Conservation (phyloP, 441 rosid species). For the Jatropha multifida region DNA sequence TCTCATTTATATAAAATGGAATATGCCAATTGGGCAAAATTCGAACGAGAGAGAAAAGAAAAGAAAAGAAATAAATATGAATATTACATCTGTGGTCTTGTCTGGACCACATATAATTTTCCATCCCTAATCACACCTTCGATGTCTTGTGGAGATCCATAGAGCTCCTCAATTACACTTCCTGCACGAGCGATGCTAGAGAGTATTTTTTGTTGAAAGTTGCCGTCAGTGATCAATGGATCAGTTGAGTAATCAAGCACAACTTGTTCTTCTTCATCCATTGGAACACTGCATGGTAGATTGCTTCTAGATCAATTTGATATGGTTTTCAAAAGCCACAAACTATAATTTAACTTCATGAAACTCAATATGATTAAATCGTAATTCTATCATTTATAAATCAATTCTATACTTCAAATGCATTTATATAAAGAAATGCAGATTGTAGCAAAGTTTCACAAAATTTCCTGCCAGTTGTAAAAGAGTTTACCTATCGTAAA, state of each 20-base stretch:
- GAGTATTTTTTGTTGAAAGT: conserved; percentile 64
- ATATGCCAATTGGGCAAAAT: conserved; percentile 13
- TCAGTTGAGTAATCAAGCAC: conserved; percentile 82
- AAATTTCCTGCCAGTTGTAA: not conserved
- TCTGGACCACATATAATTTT: conserved; percentile 87
- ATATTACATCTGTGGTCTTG: conserved; percentile 90
- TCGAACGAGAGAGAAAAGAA: not conserved
- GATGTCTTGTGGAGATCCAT: conserved; percentile 89
- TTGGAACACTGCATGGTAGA: conserved; percentile 72
- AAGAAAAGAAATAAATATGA: not conserved
- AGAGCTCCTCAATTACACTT: conserved; percentile 74
- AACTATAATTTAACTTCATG: not conserved
- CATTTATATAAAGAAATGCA: not conserved
- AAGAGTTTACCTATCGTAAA: conserved; percentile 86
- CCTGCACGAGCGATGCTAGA: conserved; percentile 81
- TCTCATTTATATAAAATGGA: not conserved
- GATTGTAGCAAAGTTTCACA: not conserved
- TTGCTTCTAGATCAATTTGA: conserved; percentile 8
- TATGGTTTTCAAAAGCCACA: not conserved
- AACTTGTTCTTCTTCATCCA: conserved; percentile 86
- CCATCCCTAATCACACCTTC: conserved; percentile 94
- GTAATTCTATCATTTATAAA: too few relatives aligned
- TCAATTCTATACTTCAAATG: too few relatives aligned
- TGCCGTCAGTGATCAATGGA: conserved; percentile 57
- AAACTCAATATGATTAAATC: too few relatives aligned